phyloP scores from a whole-genome alignment of 441 rosid genomes.

The Erodium trifolium region DNA sequence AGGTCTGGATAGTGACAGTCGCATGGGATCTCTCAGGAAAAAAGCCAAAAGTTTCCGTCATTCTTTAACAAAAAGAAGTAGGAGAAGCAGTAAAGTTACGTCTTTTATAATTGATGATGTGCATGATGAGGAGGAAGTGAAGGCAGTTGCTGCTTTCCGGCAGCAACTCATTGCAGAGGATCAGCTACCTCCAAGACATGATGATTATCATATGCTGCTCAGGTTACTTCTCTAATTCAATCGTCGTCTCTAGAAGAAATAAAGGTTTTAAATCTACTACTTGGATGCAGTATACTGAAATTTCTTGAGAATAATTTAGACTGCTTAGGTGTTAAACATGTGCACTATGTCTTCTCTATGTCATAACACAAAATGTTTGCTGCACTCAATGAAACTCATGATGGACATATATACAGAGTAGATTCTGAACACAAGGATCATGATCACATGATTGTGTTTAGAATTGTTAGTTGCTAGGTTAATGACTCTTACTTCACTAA shows the following conservation, averaged over 20 bases:
- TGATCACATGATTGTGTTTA: not conserved
- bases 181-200: constrained; percentile 57
- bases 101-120: constrained; percentile 52
- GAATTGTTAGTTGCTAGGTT: not conserved
- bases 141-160: constrained; percentile 72
- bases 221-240: constrained; percentile 29
- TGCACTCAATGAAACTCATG: not conserved
- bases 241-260: not conserved
- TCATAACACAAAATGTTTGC: not conserved
- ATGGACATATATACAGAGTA: not conserved
- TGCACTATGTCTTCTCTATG: not conserved
- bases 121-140: constrained; percentile 60
- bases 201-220: constrained; percentile 78
- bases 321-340: not conserved
- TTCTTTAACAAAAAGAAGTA: constrained; percentile 49
- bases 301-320: not conserved
- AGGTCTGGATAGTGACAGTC: constrained; percentile 31
- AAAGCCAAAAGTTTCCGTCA: constrained; percentile 48
- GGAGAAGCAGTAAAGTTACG: constrained; percentile 68
- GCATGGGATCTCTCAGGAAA: constrained; percentile 56
- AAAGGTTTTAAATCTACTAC: not conserved
- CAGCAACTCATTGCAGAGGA: constrained; percentile 59
- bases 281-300: not conserved
- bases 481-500: not conserved
- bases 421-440: not conserved